phyloP scores from a whole-genome alignment of 108 stramenopile genomes.

The Skeletonema grethae region DNA sequence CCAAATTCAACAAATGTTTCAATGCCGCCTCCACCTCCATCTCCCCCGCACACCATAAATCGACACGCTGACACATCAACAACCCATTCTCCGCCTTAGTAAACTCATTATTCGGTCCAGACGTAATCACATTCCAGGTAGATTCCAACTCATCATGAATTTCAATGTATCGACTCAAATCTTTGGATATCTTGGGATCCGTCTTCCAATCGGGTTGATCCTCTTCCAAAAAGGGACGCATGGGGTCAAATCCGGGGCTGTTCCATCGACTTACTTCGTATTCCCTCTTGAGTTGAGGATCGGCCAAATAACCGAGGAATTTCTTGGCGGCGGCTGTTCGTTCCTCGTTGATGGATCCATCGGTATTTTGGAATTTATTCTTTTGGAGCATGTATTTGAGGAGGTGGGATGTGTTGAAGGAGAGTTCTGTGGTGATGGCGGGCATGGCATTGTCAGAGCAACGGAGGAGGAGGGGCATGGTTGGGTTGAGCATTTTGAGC shows the following conservation, averaged over 20 bases:
- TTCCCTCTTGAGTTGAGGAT: constrained; percentile 31
- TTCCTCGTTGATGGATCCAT: constrained; percentile 69
- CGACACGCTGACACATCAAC: constrained; percentile 87
- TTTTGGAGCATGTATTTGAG: constrained; percentile 87
- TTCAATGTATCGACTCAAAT: constrained; percentile 61
- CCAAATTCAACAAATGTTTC: constrained; percentile 82
- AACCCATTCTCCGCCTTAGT: constrained; percentile 75
- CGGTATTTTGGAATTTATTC: constrained; percentile 71
- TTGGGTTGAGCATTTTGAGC: constrained; percentile 80
- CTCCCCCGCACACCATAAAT: constrained; percentile 88
- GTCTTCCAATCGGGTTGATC: constrained; percentile 66
- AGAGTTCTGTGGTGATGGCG: constrained; percentile 81
- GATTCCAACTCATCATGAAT: constrained; percentile 61
- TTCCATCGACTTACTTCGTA: constrained; percentile 57
- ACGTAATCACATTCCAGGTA: constrained; percentile 60
- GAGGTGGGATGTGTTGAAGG: constrained; percentile 79
- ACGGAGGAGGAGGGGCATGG: constrained; percentile 80
- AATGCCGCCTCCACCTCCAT: constrained; percentile 88
- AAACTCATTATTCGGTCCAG: constrained; percentile 77
- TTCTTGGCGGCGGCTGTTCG: constrained; percentile 78
- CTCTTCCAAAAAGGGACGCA: constrained; percentile 62
- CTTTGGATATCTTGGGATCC: constrained; percentile 51
- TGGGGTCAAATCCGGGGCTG: constrained; percentile 77
- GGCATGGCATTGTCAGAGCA: constrained; percentile 85
- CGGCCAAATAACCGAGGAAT: constrained; percentile 51